Conservation (phyloP, 805 yeast genomes). For the Cyberlindnera mississippiensis region DNA sequence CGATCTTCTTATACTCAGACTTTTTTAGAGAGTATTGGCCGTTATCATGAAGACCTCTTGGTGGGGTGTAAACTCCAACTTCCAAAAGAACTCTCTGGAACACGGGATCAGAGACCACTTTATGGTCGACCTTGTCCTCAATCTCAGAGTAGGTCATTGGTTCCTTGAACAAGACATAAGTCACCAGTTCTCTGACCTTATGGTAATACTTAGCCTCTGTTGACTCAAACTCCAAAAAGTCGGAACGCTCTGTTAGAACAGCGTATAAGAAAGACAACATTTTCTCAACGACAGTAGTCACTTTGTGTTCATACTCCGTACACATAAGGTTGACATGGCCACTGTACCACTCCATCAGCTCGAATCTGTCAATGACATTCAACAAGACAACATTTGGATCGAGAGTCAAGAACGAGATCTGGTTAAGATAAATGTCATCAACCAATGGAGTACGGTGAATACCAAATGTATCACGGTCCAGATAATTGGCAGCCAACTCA, state of each 20-base stretch:
- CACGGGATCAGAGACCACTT: slow-evolving; percentile 40
- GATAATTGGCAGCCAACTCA: slow-evolving; percentile 47
- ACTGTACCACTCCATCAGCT: slow-evolving; percentile 45
- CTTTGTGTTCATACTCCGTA: slow-evolving; percentile 45
- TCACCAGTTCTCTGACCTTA: slow-evolving; percentile 38
- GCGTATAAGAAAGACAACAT: slow-evolving; percentile 68
- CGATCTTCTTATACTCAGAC: slow-evolving; percentile 42
- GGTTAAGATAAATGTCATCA: slow-evolving; percentile 73
- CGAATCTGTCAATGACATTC: slow-evolving; percentile 57
- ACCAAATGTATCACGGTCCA: slow-evolving; percentile 33
- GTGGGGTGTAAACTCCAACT: slow-evolving; percentile 57
- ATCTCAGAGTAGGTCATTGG: slow-evolving; percentile 54
- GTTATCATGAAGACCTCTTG: slow-evolving; percentile 60
- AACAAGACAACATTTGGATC: slow-evolving; percentile 48
- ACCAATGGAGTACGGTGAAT: slow-evolving; percentile 48
- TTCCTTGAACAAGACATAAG: slow-evolving; percentile 46
- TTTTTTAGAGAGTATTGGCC: slow-evolving; percentile 63
- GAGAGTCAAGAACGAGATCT: slow-evolving; percentile 49
- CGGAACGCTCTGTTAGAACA: slow-evolving; percentile 64
- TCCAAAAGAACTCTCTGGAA: slow-evolving; percentile 60
- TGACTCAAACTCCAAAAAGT: slow-evolving; percentile 42
- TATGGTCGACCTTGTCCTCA: slow-evolving; percentile 34
- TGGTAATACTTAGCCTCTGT: slow-evolving; percentile 27
- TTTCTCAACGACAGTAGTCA: slow-evolving; percentile 71
- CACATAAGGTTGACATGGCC: slow-evolving; percentile 32